Base-by-base conservation (phyloP, 2,329 filamentous ascomycete genomes). In the Cladosporium sp. region DNA sequence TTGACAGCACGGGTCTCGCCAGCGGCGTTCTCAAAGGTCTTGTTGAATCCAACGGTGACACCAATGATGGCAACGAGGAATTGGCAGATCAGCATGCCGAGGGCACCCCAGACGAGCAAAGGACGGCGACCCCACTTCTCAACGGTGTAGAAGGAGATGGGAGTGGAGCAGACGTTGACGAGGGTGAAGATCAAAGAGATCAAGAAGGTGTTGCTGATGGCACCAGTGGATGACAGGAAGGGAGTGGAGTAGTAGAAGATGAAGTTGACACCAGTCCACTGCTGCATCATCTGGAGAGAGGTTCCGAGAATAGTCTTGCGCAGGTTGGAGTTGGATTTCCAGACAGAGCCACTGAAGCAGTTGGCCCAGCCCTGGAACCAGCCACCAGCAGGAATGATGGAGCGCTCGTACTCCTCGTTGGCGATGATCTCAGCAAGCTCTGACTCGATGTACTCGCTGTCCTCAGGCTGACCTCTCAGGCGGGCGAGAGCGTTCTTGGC, bases 351-450 rank as follows among this genome's bases (percentile, higher is more conserved):
- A 48, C 75, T 77, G 82, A 88, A 88, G 80, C 86, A 88, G 78
- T 86, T 85, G 65, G 80, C 75, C 92, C 92, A 96, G 74, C 84
- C 85, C 71, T 81, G 81, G 76, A 89, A 82, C 84, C 89, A 92
- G 72, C 85, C 85, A 70, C 82, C 82, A 70, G 84, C 78, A 68
- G 90, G 89, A 66, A 91, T 88, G 66, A 89, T 80, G 58, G 86
- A 73, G 72, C 89, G 83, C 83, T 96, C 93, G 76, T 94, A 93
- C 80, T 91, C 91, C 79, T 94, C 87, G 84, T 96, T 96, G 82
- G 92, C 92, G 66, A 95, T 85, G 70, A 97, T 92, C 81, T 96
- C 92, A 51, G 90, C 86, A 54, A 96, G 84, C 80, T 96, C 92
- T 67, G 86, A 81, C 80, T 90, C 87, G 79, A 96, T 89, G 78